Percentiles rank a stretch among this genome's conserved stretches.
These are phyloP conservation scores for Aspergillus neoniger DNA, from an alignment of 2,329 filamentous ascomycete genomes.

Conservation along the genomic window DNA sequence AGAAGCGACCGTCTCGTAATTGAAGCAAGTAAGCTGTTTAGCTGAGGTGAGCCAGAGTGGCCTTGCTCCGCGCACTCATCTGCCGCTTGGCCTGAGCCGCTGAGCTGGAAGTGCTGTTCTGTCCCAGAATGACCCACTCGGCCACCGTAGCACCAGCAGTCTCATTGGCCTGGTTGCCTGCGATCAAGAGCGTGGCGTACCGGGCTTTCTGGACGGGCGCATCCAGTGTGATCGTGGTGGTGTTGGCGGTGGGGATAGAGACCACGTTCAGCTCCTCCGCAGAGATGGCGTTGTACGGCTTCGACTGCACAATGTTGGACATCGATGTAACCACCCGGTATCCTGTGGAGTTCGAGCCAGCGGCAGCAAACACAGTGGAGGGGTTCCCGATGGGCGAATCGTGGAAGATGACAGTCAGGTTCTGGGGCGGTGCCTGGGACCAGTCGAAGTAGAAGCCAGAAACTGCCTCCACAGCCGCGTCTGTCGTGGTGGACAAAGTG, in stretches of 20 bases:
- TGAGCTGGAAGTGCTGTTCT: slow-evolving; percentile 2
- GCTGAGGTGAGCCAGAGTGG: neutral
- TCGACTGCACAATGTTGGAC: slow-evolving; percentile 37
- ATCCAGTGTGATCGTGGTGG: slow-evolving; percentile 43
- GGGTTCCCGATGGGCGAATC: slow-evolving; percentile 45
- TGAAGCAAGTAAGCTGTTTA: neutral
- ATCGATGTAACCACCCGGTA: slow-evolving; percentile 30
- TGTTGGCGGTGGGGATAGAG: slow-evolving; percentile 42
- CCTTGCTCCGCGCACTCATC: slow-evolving; percentile 1
- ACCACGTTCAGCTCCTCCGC: slow-evolving; percentile 36
- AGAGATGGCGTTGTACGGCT: slow-evolving; percentile 36
- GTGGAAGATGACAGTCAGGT: slow-evolving; percentile 58
- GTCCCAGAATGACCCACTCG: slow-evolving; percentile 49
- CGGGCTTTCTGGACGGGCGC: slow-evolving; percentile 35
- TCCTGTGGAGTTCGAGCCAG: slow-evolving; percentile 13
- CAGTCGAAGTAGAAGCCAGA: slow-evolving; percentile 61
- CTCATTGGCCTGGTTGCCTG: slow-evolving; percentile 46
- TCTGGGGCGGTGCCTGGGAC: slow-evolving; percentile 57
- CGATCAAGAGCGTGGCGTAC: slow-evolving; percentile 48
- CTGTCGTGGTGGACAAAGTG: slow-evolving; percentile 47
- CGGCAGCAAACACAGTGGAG: neutral
- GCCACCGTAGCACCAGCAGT: slow-evolving; percentile 50
- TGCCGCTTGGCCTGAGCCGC: neutral
- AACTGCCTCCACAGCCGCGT: slow-evolving; percentile 28
- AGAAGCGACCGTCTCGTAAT: neutral